Base-by-base conservation (phyloP, 345 rosid species). In the Sonneratia caseolaris region DNA sequence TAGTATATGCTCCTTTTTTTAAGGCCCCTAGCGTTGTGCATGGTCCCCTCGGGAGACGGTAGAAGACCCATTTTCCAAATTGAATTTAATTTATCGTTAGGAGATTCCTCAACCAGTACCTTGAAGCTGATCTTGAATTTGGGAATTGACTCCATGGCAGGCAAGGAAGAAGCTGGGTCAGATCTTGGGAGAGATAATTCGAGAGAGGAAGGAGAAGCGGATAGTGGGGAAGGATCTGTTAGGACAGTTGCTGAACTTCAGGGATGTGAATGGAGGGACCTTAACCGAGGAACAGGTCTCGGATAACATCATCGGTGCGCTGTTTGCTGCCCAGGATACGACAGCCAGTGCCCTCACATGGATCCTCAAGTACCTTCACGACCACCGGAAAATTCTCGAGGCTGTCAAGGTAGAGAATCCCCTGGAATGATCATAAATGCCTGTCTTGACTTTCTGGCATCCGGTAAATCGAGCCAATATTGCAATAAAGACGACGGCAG, bases 251-350 rank as follows among this genome's bases (percentile, higher is more conserved):
- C 76, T 88, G 73, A 80, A 77, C 71, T 89, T 74, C 75, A 82
- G 75, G 73, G 87, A 82, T 70, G 87, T 65, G 42, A 78, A 78
- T 37, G 92, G 88, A 9, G 65, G 59, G 76, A 37, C 24, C 37
- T 75, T 89, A 57, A 83, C 76, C 1, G 85, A 86, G 57, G 80
- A 82, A 45, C 84, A 86, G 77, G 83, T 93, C 68, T 82, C 92
- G 22, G 97, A 93, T 73, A 93, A 93, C 78, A 82, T 89, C 55
- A 84, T 91, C 27, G 98, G 98, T 72, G 97, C 88, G 22, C 84
- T 93, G 35, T 93, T 91, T 72, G 98, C 98, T 0, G 97, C 97
- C 8, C 96, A 86, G 81, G 97, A 91, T 85, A 93, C 98, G 18
- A 93, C 97, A 37, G 98, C 98, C 55, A 88, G 96, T 73, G 79